Conservation (phyloP, 1,284 basidiomycete genomes). For the Caloboletus firmus region DNA sequence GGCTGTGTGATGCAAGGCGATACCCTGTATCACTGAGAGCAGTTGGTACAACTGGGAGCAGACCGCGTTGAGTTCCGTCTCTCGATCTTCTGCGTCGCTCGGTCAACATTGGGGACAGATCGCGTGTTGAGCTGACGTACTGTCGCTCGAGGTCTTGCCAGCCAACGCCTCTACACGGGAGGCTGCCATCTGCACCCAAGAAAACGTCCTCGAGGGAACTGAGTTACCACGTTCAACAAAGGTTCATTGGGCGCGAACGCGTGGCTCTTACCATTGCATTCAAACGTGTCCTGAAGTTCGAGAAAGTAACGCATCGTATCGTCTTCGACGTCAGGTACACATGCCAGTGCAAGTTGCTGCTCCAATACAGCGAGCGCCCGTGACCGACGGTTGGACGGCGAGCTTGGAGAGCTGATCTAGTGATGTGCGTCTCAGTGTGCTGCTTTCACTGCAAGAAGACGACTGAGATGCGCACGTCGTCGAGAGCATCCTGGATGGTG, state of each 20-base stretch:
- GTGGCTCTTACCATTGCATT: slow-evolving; percentile 65
- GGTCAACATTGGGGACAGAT: slow-evolving; percentile 7
- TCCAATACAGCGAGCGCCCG: slow-evolving; percentile 59
- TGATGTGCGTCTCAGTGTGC: slow-evolving; percentile 13
- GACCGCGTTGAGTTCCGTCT: slow-evolving; percentile 44
- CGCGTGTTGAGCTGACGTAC: slow-evolving; percentile 30
- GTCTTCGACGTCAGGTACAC: slow-evolving; percentile 42
- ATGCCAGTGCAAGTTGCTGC: slow-evolving; percentile 55
- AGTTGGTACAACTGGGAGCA: slow-evolving; percentile 54
- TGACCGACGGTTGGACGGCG: slow-evolving; percentile 49
- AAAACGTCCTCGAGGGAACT: slow-evolving; percentile 62
- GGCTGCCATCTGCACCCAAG: slow-evolving; percentile 51
- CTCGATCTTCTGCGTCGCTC: slow-evolving; percentile 40
- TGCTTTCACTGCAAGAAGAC: background rate
- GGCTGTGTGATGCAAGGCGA: slow-evolving; percentile 66
- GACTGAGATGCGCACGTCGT: slow-evolving; percentile 50
- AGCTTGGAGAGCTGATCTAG: slow-evolving; percentile 62
- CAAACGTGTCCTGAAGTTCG: slow-evolving; percentile 69
- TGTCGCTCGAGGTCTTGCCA: slow-evolving; percentile 39
- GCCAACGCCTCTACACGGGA: slow-evolving; percentile 43
- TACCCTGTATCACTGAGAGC: slow-evolving; percentile 75
- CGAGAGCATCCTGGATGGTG: slow-evolving; percentile 59
- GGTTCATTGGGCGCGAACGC: background rate
- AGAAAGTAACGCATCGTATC: slow-evolving; percentile 56
- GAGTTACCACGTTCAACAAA: slow-evolving; percentile 3